Conservation (phyloP, 768 basidiomycete genomes). For the Lactarius deliciosus region DNA sequence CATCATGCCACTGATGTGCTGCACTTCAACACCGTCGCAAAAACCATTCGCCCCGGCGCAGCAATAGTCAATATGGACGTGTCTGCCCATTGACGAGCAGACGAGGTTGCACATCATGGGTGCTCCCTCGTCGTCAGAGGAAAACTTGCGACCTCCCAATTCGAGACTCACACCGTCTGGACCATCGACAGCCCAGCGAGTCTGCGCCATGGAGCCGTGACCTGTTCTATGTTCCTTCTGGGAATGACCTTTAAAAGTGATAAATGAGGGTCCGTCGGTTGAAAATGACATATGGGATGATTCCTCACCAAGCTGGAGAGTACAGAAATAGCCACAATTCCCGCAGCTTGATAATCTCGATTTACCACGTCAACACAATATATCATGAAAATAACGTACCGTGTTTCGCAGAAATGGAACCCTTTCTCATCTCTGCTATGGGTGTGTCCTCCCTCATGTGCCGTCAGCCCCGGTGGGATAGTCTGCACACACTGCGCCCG, state of each 20-base stretch:
- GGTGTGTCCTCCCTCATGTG: constrained; percentile 49
- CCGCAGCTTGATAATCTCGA: constrained; percentile 42
- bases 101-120: constrained; percentile 63
- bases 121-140: constrained; percentile 53
- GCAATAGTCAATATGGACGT: constrained; percentile 58
- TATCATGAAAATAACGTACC: constrained; percentile 34
- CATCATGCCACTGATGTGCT: constrained; percentile 47
- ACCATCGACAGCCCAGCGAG: constrained; percentile 56
- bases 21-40: constrained; percentile 46
- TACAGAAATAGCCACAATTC: constrained; percentile 60
- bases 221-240: constrained; percentile 62
- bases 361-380: neutral
- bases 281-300: neutral
- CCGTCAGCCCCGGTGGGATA: constrained; percentile 44
- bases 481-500: constrained; percentile 49
- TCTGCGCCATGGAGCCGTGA: constrained; percentile 62
- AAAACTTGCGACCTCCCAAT: constrained; percentile 55
- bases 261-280: neutral
- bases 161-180: constrained; percentile 51
- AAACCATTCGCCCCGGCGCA: constrained; percentile 39
- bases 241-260: constrained; percentile 46
- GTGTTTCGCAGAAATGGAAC: constrained; percentile 56
- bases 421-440: constrained; percentile 47
- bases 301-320: constrained; percentile 49
- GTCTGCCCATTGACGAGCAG: constrained; percentile 55